Evolutionary conservation across 208 protist genomes (phyloP), one percentile per base, ranked within the genome.

Genomic region (Trypanosoma lewisi): DNA sequence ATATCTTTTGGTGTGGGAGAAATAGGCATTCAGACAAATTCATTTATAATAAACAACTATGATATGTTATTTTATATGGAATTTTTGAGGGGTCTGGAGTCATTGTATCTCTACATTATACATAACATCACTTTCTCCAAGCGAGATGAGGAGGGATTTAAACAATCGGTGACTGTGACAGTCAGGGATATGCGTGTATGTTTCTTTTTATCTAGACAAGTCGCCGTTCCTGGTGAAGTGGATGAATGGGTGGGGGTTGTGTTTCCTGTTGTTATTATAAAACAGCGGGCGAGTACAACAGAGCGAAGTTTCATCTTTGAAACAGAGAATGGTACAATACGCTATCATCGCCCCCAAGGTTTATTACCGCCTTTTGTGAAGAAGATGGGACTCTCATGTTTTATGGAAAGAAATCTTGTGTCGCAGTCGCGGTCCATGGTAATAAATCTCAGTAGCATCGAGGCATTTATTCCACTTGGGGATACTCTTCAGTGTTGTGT

Each of bases 401-500:
- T 67, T 48, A 23, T 59, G 27, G 53, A 59, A 5, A 52, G 68
- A n/a, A 59, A 60, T n/a, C 21, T 59, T 48, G 50, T 67, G 7
- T 28, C 50, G 17, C 58, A 36, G 21, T 67, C 67, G 21, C 52
- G 23, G 0, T 48, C 63, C 8, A 23, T 53, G 14, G 33, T 54
- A 0, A 47, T 79, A 7, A 30, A 50, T 33, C 31, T 75, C 6
- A 31, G 67, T n/a, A 33, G 33, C n/a, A 6, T 79, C 7, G 68
- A 75, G 59, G 70, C 68, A 7, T 60, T 59, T 51, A 60, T 83
- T 5, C 77, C 77, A 0, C 39, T 73, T 39, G 77, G 72, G 3
- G 62, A 75, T 28, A 63, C 41, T 5, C 45, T 83, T 5, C 67
- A 66, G 16, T 63, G 42, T 45, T 78, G 72, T 67, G 61, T 67